Percentiles rank a stretch among this genome's conserved stretches.
Conservation (phyloP, 1,284 basidiomycete species). For the Papiliotrema laurentii region DNA sequence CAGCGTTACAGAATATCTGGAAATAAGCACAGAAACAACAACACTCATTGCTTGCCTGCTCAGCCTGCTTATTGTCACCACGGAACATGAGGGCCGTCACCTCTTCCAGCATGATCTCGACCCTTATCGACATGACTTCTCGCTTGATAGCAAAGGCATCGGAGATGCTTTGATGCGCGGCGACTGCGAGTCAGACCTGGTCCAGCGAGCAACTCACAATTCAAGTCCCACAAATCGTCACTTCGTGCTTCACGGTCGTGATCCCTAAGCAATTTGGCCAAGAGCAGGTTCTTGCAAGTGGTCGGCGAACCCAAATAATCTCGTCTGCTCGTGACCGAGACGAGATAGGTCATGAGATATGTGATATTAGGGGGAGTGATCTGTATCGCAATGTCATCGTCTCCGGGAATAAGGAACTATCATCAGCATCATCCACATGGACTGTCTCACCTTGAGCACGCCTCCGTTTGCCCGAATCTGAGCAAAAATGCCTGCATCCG, state of each 20-base stretch:
- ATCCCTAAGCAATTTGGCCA: conserved; percentile 21
- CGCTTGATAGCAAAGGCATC: conserved; percentile 13
- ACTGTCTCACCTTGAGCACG: conserved; percentile 18
- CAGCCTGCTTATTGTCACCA: conserved; percentile 19
- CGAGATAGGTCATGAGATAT: conserved; percentile 30
- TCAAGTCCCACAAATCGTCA: conserved; percentile 41
- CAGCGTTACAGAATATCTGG: conserved; percentile 16
- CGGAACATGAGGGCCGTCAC: conserved; percentile 30
- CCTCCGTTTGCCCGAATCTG: conserved; percentile 21
- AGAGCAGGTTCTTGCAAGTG: conserved; percentile 22
- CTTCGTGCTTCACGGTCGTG: conserved; percentile 16
- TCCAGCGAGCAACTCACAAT: conserved; percentile 24
- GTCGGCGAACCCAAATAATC: conserved; percentile 22
- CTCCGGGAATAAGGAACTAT: conserved; percentile 5
- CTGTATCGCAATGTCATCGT: conserved; percentile 23
- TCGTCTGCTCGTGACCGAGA: conserved; percentile 24
- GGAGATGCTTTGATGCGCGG: conserved; percentile 17
- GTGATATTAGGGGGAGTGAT: conserved; percentile 34
- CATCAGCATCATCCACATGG: not conserved
- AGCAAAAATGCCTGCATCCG: conserved; percentile 16
- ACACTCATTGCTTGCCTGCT: conserved; percentile 19
- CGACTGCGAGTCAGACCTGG: conserved; percentile 18
- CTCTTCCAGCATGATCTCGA: conserved; percentile 38
- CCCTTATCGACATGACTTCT: conserved; percentile 21
- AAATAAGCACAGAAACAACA: not conserved